These are phyloP conservation scores for Teratosphaeria zuluensis DNA, from an alignment of 2,329 filamentous ascomycete species.

Conservation along the genomic window DNA sequence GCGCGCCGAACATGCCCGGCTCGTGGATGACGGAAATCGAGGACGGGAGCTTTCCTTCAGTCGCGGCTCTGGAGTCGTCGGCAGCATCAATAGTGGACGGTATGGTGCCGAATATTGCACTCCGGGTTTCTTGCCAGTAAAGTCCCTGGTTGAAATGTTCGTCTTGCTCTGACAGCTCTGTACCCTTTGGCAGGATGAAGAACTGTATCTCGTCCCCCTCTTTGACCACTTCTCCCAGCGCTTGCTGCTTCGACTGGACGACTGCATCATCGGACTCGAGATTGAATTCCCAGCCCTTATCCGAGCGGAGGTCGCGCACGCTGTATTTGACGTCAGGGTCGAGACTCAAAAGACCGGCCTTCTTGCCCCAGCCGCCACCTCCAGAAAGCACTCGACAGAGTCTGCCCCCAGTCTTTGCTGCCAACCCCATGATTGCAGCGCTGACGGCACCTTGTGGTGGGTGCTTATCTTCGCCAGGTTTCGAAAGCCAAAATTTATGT, in stretches of 20 bases:
- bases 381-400: constrained; percentile 57
- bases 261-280: constrained; percentile 25
- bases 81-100: constrained; percentile 35
- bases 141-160: not conserved
- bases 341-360: constrained; percentile 67
- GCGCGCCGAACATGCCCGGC: constrained; percentile 47
- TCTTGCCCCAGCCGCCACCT: constrained; percentile 75
- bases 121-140: not conserved
- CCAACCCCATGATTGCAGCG: not conserved
- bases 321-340: constrained; percentile 56
- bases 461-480: not conserved
- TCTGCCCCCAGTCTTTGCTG: constrained; percentile 23
- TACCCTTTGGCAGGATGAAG: constrained; percentile 38
- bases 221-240: constrained; percentile 48
- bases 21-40: not conserved
- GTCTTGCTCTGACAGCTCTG: not conserved
- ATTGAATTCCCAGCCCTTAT: constrained; percentile 46
- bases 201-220: constrained; percentile 60
- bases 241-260: constrained; percentile 26
- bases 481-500: not conserved
- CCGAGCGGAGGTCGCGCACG: constrained; percentile 41
- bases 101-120: constrained; percentile 30
- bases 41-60: not conserved
- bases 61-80: not conserved
- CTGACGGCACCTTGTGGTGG: not conserved